These are phyloP conservation scores for Euryodendron excelsum DNA, from an alignment of 148 eudicot genomes.

Conservation along the genomic window DNA sequence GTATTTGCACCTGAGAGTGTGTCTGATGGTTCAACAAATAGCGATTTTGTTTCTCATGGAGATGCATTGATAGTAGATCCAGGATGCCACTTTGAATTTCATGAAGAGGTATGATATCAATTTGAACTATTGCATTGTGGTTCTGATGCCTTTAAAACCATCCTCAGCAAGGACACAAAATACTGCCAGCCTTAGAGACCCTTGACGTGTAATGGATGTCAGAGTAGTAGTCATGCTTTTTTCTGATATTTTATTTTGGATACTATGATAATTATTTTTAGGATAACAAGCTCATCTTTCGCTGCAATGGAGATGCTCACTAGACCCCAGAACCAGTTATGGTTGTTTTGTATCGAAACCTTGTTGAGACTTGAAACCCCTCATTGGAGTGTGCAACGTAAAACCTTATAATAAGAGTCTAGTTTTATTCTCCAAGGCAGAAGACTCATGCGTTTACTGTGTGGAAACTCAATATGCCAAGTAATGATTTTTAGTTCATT, in stretches of 20 bases:
- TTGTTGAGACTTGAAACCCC: not conserved
- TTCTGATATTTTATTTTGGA: not conserved
- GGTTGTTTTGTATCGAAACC: not conserved
- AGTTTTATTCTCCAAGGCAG: not conserved
- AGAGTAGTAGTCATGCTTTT: not conserved
- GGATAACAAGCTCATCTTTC: not conserved
- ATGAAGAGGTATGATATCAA: conserved; percentile 54
- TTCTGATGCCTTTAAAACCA: not conserved
- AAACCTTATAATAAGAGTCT: not conserved
- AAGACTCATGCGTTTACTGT: not conserved
- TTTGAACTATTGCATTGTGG: not conserved
- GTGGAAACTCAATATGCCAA: not conserved
- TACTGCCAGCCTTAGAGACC: not conserved
- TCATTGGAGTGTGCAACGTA: not conserved
- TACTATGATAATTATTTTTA: not conserved
- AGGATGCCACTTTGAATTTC: conserved; percentile 66
- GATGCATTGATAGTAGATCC: conserved; percentile 94
- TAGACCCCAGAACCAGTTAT: not conserved
- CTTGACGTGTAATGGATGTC: not conserved
- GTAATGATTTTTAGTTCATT: not conserved
- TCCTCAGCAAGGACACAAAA: not conserved
- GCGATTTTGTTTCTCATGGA: conserved; percentile 54
- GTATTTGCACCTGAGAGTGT: conserved; percentile 54
- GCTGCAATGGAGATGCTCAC: not conserved
- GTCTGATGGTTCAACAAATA: conserved; percentile 15